Percentiles rank a stretch among this genome's conserved stretches.
phyloP scores from a whole-genome alignment of 805 yeast genomes.

The Saccharomycopsis babjevae region DNA sequence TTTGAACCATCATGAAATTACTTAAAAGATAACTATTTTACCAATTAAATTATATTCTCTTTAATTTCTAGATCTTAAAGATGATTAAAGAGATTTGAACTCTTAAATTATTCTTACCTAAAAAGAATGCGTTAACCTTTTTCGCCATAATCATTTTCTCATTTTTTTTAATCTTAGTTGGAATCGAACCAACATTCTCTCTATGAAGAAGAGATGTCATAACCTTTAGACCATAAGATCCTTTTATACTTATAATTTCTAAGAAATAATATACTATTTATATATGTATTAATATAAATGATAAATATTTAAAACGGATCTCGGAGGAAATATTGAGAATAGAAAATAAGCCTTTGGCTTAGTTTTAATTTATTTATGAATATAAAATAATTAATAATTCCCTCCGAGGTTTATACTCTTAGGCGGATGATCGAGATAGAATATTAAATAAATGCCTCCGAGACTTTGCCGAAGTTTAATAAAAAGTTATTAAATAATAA shows the following conservation, averaged over 20 bases:
- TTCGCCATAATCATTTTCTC: background rate
- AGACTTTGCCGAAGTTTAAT: too few relatives aligned
- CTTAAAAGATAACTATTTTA: conserved; percentile 11
- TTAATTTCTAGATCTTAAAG: background rate
- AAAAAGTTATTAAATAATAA: conserved; percentile 3
- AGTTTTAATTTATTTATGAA: background rate
- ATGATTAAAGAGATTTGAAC: background rate
- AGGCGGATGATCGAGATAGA: too few relatives aligned
- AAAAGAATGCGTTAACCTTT: background rate
- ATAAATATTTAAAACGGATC: too few relatives aligned
- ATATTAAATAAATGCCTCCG: background rate
- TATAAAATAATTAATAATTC: conserved; percentile 2
- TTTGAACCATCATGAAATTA: conserved; percentile 10
- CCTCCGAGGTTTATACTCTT: too few relatives aligned
- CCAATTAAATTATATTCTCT: conserved; percentile 15
- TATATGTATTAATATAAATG: too few relatives aligned
- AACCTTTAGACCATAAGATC: background rate
- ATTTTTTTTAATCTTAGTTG: background rate
- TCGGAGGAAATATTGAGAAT: too few relatives aligned
- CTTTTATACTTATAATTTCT: background rate
- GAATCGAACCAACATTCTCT: conserved; percentile 3
- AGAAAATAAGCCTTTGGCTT: too few relatives aligned
- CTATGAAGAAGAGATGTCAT: background rate
- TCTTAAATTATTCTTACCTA: background rate
- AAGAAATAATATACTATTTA: too few relatives aligned